phyloP scores from a whole-genome alignment of 2,329 filamentous ascomycete species.

The Emericellopsis atlantica region DNA sequence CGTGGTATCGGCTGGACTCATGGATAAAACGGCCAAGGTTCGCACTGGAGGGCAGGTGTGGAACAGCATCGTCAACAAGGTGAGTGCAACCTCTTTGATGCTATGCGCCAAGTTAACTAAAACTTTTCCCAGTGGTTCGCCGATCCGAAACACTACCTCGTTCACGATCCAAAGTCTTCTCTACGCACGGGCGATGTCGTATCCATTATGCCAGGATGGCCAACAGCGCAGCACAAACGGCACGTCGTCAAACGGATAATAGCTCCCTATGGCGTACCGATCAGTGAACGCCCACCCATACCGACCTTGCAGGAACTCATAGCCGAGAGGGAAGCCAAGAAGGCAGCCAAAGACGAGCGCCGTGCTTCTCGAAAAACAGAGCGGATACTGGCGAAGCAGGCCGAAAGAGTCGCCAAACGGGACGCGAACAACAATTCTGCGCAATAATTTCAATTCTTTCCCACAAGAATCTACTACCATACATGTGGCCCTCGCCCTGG shows the following conservation, averaged over 20 bases:
- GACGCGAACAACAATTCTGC: neutral
- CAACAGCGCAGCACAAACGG: conserved; percentile 52
- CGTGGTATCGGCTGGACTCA: conserved; percentile 65
- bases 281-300: conserved; percentile 52
- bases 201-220: conserved; percentile 53
- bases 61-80: conserved; percentile 64
- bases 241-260: conserved; percentile 68
- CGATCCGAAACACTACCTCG: conserved; percentile 51
- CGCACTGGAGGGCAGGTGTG: conserved; percentile 58
- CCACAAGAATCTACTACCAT: no score
- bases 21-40: conserved; percentile 71
- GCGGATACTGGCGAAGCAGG: neutral
- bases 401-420: neutral
- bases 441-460: no score
- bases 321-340: conserved; percentile 38
- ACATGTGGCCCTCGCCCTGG: no score
- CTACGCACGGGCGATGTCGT: conserved; percentile 65
- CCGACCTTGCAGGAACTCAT: conserved; percentile 51
- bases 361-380: conserved; percentile 16
- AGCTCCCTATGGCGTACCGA: conserved; percentile 50
- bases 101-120: neutral
- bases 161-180: conserved; percentile 67
- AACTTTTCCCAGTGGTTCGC: conserved; percentile 41
- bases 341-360: conserved; percentile 43
- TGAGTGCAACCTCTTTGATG: conserved; percentile 16